Conservation (phyloP, 164 flowering plant genomes). For the Amborella trichopoda region DNA sequence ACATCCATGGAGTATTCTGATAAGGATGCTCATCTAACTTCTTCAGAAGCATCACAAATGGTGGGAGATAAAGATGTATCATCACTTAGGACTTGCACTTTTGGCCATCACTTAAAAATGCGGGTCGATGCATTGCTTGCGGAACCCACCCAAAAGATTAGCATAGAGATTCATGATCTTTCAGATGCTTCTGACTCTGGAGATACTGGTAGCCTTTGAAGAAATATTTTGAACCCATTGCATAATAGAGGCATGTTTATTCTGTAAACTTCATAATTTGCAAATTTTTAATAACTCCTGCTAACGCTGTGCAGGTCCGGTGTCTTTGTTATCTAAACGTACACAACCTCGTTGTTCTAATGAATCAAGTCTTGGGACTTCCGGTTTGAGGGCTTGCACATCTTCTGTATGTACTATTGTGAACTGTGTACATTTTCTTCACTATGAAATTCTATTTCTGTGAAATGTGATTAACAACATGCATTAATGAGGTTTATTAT, state of each 20-base stretch:
- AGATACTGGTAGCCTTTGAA: slow-evolving; percentile 16
- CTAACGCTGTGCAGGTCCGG: no score
- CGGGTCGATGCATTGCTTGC: slow-evolving; percentile 27
- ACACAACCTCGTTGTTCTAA: slow-evolving; percentile 12
- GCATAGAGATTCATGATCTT: slow-evolving; percentile 10
- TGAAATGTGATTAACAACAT: no score
- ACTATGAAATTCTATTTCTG: no score
- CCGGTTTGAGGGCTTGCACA: slow-evolving; percentile 45
- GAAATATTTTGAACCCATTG: no score
- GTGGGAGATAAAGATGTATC: slow-evolving; percentile 24
- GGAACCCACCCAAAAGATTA: slow-evolving; percentile 11
- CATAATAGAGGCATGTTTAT: no score
- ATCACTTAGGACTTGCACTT: slow-evolving; percentile 40
- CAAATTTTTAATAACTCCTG: no score
- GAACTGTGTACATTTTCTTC: no score
- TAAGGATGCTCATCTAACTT: slow-evolving; percentile 37
- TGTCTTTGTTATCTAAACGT: no score
- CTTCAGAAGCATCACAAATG: slow-evolving; percentile 27
- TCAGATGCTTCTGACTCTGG: slow-evolving; percentile 8
- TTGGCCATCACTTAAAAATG: slow-evolving; percentile 37
- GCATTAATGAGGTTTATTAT: no score
- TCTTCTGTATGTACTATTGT: slow-evolving; percentile 60
- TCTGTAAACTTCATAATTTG: no score
- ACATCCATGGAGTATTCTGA: slow-evolving; percentile 35
- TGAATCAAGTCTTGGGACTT: slow-evolving; percentile 15